Evolutionary conservation across 176 grass and related monocot species (phyloP).

Genomic region (Leersia perrieri): DNA sequence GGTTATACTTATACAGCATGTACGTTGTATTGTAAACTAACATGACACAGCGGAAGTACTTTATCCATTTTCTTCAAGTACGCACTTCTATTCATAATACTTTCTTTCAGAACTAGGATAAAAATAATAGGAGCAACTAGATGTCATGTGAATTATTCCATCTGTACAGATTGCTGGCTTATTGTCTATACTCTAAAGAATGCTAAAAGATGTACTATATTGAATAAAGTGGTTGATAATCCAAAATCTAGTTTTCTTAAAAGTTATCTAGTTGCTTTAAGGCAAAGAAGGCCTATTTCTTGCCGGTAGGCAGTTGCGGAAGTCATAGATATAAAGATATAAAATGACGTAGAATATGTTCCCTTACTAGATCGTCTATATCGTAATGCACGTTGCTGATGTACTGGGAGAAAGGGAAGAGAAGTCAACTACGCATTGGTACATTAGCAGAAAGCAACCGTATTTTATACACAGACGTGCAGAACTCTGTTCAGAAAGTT

Average conservation of each 20-base stretch:
- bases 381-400: neutral
- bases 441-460: slow-evolving; percentile 16
- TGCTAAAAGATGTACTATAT: neutral
- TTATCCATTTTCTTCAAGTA: neutral
- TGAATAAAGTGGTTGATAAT: neutral
- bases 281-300: slow-evolving; percentile 8
- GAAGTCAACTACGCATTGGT: slow-evolving; percentile 17
- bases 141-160: neutral
- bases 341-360: neutral
- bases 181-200: neutral
- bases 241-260: neutral
- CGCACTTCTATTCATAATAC: neutral
- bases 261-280: neutral
- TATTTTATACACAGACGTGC: neutral
- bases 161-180: neutral
- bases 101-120: neutral
- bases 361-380: neutral
- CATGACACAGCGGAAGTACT: neutral
- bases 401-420: slow-evolving; percentile 1
- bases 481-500: neutral
- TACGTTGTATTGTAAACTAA: neutral
- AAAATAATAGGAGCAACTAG: neutral
- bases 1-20: neutral
- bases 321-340: neutral
- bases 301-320: neutral